Conservation (phyloP, 1,284 basidiomycete genomes). For the Phylloboletellus chloephorus region DNA sequence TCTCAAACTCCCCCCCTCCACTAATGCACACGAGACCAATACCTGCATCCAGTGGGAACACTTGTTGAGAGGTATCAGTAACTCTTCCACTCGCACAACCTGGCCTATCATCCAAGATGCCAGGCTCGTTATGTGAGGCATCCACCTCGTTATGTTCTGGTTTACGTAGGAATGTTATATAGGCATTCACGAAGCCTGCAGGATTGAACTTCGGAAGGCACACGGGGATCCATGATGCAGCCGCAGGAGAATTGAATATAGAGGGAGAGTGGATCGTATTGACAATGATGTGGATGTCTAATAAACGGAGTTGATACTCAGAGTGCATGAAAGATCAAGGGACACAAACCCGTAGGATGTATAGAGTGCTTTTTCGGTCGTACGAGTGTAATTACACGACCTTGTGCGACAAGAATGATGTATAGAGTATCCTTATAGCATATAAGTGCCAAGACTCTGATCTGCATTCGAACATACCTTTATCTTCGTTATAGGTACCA, state of each 20-base stretch:
- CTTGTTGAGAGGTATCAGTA: constrained; percentile 4
- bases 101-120: constrained; percentile 1
- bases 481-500: constrained; percentile 75
- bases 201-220: constrained; percentile 95
- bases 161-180: constrained; percentile 67
- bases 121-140: constrained; percentile 21
- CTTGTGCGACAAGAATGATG: constrained; percentile 76
- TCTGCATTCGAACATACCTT: constrained; percentile 48
- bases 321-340: not conserved
- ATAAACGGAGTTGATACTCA: constrained; percentile 3
- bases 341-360: constrained; percentile 75
- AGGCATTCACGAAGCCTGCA: constrained; percentile 88
- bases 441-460: constrained; percentile 9
- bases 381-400: constrained; percentile 81
- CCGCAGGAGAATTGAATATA: constrained; percentile 64
- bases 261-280: constrained; percentile 74
- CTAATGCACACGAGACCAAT: constrained; percentile 64
- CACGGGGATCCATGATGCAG: constrained; percentile 90
- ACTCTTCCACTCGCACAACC: constrained; percentile 3
- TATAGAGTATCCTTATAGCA: constrained; percentile 78
- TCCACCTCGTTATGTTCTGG: constrained; percentile 23
- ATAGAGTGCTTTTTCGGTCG: constrained; percentile 91
- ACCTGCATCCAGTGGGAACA: constrained; percentile 31
- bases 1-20: constrained; percentile 63
- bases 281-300: constrained; percentile 83